Evolutionary conservation across 2,329 filamentous ascomycete species (phyloP).

Genomic region (Phialemonium atrogriseum): DNA sequence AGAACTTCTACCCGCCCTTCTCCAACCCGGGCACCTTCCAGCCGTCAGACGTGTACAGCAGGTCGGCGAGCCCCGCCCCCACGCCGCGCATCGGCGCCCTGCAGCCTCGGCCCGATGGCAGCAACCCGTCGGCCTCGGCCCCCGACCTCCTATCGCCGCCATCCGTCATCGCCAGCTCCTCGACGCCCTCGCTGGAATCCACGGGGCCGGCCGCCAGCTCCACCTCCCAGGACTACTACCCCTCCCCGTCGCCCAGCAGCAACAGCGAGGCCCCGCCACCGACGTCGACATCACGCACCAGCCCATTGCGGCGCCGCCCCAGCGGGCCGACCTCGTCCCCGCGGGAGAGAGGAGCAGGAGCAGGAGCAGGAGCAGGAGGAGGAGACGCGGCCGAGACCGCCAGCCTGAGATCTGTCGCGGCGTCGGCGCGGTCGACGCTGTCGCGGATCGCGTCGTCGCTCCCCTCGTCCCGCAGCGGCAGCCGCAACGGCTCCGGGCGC

Average conservation of each 20-base stretch:
- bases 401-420: conserved; percentile 48
- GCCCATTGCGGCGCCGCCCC: not conserved
- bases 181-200: conserved; percentile 9
- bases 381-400: conserved; percentile 41
- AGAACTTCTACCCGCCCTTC: conserved; percentile 70
- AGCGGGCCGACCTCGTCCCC: conserved; percentile 12
- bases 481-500: conserved; percentile 14
- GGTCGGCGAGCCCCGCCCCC: conserved; percentile 43
- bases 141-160: conserved; percentile 34
- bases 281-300: not conserved
- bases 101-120: conserved; percentile 21
- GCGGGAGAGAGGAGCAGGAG: conserved; percentile 22
- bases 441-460: conserved; percentile 30
- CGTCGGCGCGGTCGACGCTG: conserved; percentile 46
- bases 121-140: conserved; percentile 36
- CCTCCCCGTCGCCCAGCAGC: too few species aligned
- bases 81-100: conserved; percentile 35
- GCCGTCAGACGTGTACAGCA: conserved; percentile 64
- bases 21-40: conserved; percentile 77
- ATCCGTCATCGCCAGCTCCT: conserved; percentile 9
- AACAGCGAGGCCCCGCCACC: too few species aligned
- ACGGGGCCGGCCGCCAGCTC: conserved; percentile 2
- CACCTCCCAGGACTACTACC: not conserved
- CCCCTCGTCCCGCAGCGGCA: conserved; percentile 25
- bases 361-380: too few species aligned